Conservation (phyloP, 495 filamentous ascomycete species). For the Hypoxylon rickii region DNA sequence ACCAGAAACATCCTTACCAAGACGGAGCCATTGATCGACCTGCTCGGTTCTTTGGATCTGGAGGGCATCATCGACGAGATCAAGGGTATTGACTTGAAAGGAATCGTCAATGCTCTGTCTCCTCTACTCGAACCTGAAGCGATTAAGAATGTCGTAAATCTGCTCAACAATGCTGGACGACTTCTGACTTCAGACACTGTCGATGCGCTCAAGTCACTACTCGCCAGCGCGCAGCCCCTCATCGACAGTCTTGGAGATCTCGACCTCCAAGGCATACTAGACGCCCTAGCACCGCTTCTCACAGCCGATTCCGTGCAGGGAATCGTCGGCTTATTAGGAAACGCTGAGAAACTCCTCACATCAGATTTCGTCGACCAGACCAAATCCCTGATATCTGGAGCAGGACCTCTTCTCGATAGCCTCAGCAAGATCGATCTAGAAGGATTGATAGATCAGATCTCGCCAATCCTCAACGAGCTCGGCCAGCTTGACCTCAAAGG, state of each 20-base stretch:
- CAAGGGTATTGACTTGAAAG: slow-evolving; percentile 50
- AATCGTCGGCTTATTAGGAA: slow-evolving; percentile 45
- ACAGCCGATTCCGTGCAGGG: slow-evolving; percentile 44
- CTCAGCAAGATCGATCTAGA: slow-evolving; percentile 44
- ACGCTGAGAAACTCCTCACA: slow-evolving; percentile 48
- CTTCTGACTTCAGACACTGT: slow-evolving; percentile 49
- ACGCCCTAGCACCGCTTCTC: slow-evolving; percentile 39
- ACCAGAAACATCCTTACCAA: slow-evolving; percentile 35
- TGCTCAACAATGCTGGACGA: slow-evolving; percentile 48
- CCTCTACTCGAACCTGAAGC: slow-evolving; percentile 45
- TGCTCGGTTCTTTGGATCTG: slow-evolving; percentile 37
- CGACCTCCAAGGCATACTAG: slow-evolving; percentile 36
- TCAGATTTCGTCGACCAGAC: slow-evolving; percentile 51
- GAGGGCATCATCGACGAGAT: slow-evolving; percentile 37
- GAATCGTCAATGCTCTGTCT: slow-evolving; percentile 39
- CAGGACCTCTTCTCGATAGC: slow-evolving; percentile 41
- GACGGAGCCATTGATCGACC: slow-evolving; percentile 37
- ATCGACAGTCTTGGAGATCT: slow-evolving; percentile 34
- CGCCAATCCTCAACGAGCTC: slow-evolving; percentile 44
- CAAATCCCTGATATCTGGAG: slow-evolving; percentile 44
- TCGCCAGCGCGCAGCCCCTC: slow-evolving; percentile 36
- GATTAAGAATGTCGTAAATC: slow-evolving; percentile 45
- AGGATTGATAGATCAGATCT: slow-evolving; percentile 39
- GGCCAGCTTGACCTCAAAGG: slow-evolving; percentile 34
- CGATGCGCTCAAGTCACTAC: slow-evolving; percentile 46